A percentile compares a stretch with the other conserved stretches of the same genome.
Evolutionary conservation across 257 asterid species (phyloP).

Genomic region (Nemophila menziesii): DNA sequence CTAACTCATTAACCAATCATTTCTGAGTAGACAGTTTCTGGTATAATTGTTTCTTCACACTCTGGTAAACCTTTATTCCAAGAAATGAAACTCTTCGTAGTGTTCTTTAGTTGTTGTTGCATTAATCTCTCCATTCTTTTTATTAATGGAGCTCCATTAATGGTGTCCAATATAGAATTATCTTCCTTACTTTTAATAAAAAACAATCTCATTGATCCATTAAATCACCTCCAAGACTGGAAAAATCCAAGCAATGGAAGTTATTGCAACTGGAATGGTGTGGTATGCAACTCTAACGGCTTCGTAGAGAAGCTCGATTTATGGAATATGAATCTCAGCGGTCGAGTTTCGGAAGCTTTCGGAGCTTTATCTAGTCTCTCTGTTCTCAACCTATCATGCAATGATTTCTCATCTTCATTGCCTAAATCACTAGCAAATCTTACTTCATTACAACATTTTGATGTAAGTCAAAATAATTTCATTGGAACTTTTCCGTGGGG

Average conservation of each 20-base stretch:
- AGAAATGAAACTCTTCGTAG: constrained; percentile 18
- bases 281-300: constrained; percentile 43
- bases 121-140: constrained; percentile 34
- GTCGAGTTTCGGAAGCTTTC: constrained; percentile 35
- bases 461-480: constrained; percentile 57
- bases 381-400: constrained; percentile 38
- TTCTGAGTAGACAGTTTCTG: constrained; percentile 13
- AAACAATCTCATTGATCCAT: constrained; percentile 45
- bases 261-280: constrained; percentile 57
- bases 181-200: constrained; percentile 40
- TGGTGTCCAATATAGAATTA: constrained; percentile 16
- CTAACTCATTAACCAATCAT: constrained; percentile 39
- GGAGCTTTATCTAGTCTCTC: constrained; percentile 27
- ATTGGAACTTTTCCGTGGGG: constrained; percentile 48
- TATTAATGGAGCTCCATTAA: constrained; percentile 27
- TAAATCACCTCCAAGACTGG: constrained; percentile 41
- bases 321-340: constrained; percentile 61
- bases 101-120: constrained; percentile 35
- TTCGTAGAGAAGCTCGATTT: constrained; percentile 42
- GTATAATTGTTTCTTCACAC: constrained; percentile 23
- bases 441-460: constrained; percentile 31
- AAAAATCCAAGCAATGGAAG: constrained; percentile 8
- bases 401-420: constrained; percentile 30
- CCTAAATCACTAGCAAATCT: constrained; percentile 35
- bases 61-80: constrained; percentile 13